Percentiles rank a stretch among this genome's conserved stretches.
phyloP scores from a whole-genome alignment of 805 yeast species.

The Wickerhamomyces chambardii region DNA sequence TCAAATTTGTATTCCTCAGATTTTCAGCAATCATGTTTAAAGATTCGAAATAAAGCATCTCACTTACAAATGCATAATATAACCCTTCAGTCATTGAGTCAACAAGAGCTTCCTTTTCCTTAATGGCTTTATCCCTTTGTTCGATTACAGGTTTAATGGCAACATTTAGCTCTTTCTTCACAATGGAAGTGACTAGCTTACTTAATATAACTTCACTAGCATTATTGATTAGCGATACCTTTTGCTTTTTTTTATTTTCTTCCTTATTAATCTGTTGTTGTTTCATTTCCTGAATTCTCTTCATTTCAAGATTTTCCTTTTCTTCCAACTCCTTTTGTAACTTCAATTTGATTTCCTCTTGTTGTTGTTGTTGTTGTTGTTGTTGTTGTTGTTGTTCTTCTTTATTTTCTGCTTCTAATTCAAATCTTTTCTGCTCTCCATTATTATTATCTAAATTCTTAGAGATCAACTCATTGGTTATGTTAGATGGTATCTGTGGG shows the following conservation, averaged over 20 bases:
- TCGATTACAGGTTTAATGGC: no score
- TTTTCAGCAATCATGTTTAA: slow-evolving; percentile 37
- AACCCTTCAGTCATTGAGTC: slow-evolving; percentile 38
- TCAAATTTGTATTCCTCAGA: slow-evolving; percentile 23
- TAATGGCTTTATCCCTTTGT: slow-evolving; percentile 6
- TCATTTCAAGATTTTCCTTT: slow-evolving; percentile 1
- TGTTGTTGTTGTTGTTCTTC: slow-evolving; percentile 4
- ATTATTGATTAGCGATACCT: slow-evolving; percentile 7
- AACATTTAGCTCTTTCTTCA: slow-evolving; percentile 5
- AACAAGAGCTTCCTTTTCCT: slow-evolving; percentile 20
- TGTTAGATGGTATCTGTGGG: no score
- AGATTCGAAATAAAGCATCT: slow-evolving; percentile 34
- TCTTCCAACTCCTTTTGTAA: no score
- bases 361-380: slow-evolving; percentile 1
- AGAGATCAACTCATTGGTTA: neutral
- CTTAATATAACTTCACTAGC: neutral
- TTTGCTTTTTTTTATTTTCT: slow-evolving; percentile 5
- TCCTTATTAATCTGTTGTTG: neutral
- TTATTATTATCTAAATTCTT: neutral
- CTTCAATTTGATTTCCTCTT: no score
- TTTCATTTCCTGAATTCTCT: slow-evolving; percentile 2
- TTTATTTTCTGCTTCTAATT: slow-evolving; percentile 1
- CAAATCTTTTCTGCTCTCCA: neutral
- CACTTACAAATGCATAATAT: slow-evolving; percentile 52
- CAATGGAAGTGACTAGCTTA: slow-evolving; percentile 15